A percentile compares a stretch with the other conserved stretches of the same genome.
These are phyloP conservation scores for Plasmodiophora brassicae DNA, from an alignment of 208 protist species.

Conservation along the genomic window DNA sequence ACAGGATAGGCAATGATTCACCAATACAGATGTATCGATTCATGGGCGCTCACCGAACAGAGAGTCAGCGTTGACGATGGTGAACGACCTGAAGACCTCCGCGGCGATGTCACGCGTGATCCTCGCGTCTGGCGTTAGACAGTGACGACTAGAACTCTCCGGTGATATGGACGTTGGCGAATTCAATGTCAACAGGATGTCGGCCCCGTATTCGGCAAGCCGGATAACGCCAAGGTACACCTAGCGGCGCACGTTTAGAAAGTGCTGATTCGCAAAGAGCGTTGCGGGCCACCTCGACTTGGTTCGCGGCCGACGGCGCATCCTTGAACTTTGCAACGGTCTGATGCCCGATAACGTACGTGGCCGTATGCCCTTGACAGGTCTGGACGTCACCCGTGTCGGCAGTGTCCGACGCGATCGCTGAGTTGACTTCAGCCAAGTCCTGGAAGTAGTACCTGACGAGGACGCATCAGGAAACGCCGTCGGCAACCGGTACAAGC, in stretches of 20 bases:
- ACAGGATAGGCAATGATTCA: too few relatives aligned
- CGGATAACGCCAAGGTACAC: not conserved
- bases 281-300: too few relatives aligned
- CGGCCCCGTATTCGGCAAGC: not conserved
- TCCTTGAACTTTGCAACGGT: conserved; percentile 19
- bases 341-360: not conserved
- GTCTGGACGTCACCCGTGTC: not conserved
- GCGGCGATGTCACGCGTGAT: not conserved
- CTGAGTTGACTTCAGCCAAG: not conserved
- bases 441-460: not conserved
- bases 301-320: not conserved
- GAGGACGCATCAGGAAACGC: not conserved
- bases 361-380: not conserved
- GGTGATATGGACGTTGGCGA: not conserved
- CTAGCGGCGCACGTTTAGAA: too few relatives aligned
- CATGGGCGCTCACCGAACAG: too few relatives aligned
- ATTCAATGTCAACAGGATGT: not conserved
- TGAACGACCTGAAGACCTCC: not conserved
- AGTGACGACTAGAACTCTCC: not conserved
- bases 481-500: not conserved
- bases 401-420: not conserved
- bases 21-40: too few relatives aligned
- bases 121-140: not conserved
- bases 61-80: not conserved
- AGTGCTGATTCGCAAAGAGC: too few relatives aligned